phyloP scores from a whole-genome alignment of 768 basidiomycete species.

The Lentinus brumalis region DNA sequence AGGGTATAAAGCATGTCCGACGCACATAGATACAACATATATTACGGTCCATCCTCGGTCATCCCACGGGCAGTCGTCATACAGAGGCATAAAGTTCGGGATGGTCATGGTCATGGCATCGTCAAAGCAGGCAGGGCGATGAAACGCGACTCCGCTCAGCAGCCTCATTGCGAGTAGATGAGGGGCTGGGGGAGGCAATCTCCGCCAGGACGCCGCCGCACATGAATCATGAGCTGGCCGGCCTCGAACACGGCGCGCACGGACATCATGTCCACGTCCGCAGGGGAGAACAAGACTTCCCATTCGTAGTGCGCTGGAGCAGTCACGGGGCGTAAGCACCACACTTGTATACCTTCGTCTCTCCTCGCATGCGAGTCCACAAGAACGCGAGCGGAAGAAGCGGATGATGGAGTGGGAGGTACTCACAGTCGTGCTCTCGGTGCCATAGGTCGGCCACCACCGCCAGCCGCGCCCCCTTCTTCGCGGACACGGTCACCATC shows the following conservation, averaged over 20 bases:
- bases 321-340: not conserved
- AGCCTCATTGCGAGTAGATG: not conserved
- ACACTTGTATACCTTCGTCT: not conserved
- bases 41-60: too few relatives aligned
- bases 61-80: too few relatives aligned
- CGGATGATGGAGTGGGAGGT: not conserved
- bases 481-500: slow-evolving; percentile 66
- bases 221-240: slow-evolving; percentile 16
- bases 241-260: slow-evolving; percentile 50
- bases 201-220: slow-evolving; percentile 8
- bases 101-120: too few relatives aligned
- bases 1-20: too few relatives aligned
- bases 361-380: not conserved
- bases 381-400: not conserved
- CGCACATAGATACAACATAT: too few relatives aligned
- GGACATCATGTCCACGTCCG: slow-evolving; percentile 55
- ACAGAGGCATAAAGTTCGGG: too few relatives aligned
- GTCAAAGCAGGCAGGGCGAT: too few relatives aligned
- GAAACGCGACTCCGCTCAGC: too few relatives aligned
- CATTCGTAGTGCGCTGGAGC: slow-evolving; percentile 60
- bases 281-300: slow-evolving; percentile 55
- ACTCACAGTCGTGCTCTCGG: slow-evolving; percentile 60
- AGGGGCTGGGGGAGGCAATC: not conserved
- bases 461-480: slow-evolving; percentile 57
- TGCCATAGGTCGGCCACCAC: slow-evolving; percentile 67